Evolutionary conservation across 352 stramenopile genomes (phyloP).

Genomic region (Hyaloperonospora brassicae): DNA sequence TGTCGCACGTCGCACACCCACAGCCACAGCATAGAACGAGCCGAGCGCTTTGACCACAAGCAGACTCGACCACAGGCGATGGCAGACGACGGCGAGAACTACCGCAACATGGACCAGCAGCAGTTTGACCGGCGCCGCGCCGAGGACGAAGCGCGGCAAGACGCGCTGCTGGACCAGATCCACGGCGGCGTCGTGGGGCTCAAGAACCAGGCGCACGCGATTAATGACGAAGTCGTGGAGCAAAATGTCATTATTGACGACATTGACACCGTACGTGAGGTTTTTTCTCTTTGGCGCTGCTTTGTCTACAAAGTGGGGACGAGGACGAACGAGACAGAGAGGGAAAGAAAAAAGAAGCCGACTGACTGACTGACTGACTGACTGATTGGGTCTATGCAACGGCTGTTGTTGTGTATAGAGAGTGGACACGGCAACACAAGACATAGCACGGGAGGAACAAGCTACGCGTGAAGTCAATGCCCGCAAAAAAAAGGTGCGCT

Average conservation of each 20-base stretch:
- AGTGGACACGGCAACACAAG: conserved; percentile 55
- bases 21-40: too few relatives aligned
- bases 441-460: conserved; percentile 53
- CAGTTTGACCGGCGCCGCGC: conserved; percentile 50
- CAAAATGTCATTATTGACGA: conserved; percentile 81
- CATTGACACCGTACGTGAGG: conserved; percentile 46
- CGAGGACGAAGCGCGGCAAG: conserved; percentile 53
- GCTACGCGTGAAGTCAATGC: conserved; percentile 56
- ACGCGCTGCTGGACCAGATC: conserved; percentile 71
- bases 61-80: conserved; percentile 2
- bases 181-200: conserved; percentile 66
- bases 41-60: too few relatives aligned
- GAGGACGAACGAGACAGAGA: neutral
- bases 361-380: too few relatives aligned
- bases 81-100: conserved; percentile 35
- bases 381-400: too few relatives aligned
- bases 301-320: neutral
- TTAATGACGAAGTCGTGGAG: conserved; percentile 78
- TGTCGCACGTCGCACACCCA: too few relatives aligned
- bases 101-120: conserved; percentile 67
- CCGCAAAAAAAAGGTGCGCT: conserved; percentile 57
- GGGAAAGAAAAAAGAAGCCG: too few relatives aligned
- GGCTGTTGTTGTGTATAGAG: conserved; percentile 16
- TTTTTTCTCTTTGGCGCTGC: neutral
- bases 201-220: conserved; percentile 76